These are phyloP conservation scores for Viridothelium virens DNA, from an alignment of 495 filamentous ascomycete genomes.

Conservation along the genomic window DNA sequence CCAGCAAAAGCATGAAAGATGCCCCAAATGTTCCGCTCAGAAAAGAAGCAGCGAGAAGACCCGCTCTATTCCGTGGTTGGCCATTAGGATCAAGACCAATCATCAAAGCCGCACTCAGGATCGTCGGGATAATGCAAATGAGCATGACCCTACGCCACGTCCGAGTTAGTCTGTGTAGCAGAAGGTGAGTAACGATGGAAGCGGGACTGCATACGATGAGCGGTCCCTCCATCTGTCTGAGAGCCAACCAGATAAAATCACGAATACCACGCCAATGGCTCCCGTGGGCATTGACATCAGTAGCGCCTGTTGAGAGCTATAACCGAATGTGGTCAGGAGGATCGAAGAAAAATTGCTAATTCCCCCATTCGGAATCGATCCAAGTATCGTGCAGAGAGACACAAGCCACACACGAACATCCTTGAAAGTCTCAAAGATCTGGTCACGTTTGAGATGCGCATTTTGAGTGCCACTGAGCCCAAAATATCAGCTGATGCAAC, in stretches of 20 bases:
- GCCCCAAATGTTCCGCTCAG: constrained; percentile 31
- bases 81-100: constrained; percentile 34
- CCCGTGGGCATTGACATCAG: constrained; percentile 30
- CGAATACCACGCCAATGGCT: constrained; percentile 29
- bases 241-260: constrained; percentile 29
- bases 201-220: not conserved
- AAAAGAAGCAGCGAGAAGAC: constrained; percentile 34
- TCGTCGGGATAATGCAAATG: constrained; percentile 33
- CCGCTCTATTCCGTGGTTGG: constrained; percentile 31
- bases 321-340: constrained; percentile 27
- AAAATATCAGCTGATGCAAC: not conserved
- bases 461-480: constrained; percentile 29
- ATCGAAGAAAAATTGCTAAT: constrained; percentile 22
- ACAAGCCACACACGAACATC: constrained; percentile 34
- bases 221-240: constrained; percentile 32
- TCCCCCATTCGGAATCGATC: constrained; percentile 23
- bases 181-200: not conserved
- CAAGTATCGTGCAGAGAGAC: constrained; percentile 15
- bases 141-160: constrained; percentile 26
- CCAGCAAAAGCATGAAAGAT: constrained; percentile 32
- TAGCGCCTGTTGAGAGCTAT: constrained; percentile 30
- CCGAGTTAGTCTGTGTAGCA: not conserved
- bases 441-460: constrained; percentile 31
- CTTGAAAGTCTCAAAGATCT: constrained; percentile 38
- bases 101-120: constrained; percentile 35